phyloP scores from a whole-genome alignment of 208 protist genomes.

The Trypanosoma vivax region DNA sequence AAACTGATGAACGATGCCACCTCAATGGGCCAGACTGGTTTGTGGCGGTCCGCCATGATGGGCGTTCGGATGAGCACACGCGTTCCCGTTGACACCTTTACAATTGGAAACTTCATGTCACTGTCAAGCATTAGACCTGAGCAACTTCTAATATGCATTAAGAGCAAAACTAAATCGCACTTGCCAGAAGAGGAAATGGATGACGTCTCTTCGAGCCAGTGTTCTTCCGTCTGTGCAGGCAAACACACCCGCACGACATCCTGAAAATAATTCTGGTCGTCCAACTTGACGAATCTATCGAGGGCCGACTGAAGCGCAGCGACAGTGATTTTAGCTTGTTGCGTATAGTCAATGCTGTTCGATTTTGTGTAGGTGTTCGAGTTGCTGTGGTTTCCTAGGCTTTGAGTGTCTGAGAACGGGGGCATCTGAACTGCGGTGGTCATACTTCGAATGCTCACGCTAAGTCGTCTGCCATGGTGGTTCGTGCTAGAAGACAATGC shows the following conservation, averaged over 20 bases:
- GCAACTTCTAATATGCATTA: conserved; percentile 72
- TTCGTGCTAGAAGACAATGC: conserved; percentile 4
- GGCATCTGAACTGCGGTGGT: neutral
- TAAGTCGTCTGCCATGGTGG: conserved; percentile 6
- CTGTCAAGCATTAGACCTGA: conserved; percentile 27
- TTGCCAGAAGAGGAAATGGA: neutral
- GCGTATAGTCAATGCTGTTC: conserved; percentile 64
- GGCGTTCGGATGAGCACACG: conserved; percentile 62
- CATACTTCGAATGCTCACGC: conserved; percentile 6
- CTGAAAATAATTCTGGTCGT: conserved; percentile 85
- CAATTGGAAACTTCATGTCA: conserved; percentile 36
- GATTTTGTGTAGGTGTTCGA: conserved; percentile 26
- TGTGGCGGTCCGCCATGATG: conserved; percentile 30
- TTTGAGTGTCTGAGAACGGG: conserved; percentile 7
- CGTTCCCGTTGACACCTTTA: conserved; percentile 60
- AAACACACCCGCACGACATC: conserved; percentile 58
- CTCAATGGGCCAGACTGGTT: conserved; percentile 61
- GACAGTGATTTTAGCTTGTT: conserved; percentile 60
- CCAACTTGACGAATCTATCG: conserved; percentile 83
- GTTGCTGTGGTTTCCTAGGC: neutral
- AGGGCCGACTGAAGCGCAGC: conserved; percentile 57
- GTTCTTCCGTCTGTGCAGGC: conserved; percentile 55
- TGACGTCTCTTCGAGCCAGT: conserved; percentile 36
- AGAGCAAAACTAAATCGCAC: conserved; percentile 46
- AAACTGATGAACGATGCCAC: conserved; percentile 76